Conservation (phyloP, 495 filamentous ascomycete species). For the Annulohypoxylon moriforme region DNA sequence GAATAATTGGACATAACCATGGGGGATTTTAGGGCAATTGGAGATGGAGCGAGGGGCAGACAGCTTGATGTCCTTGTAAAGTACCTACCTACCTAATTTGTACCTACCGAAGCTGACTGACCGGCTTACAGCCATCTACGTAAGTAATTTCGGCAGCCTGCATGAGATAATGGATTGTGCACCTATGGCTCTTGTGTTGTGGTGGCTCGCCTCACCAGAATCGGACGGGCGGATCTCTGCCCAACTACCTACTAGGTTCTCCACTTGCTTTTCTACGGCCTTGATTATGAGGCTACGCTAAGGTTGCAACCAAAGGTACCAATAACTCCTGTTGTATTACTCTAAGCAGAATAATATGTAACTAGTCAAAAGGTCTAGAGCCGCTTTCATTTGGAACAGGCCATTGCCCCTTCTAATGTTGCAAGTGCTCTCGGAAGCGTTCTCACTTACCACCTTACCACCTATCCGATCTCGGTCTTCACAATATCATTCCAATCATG, state of each 20-base stretch:
- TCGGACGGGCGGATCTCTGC: no score
- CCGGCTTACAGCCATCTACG: not conserved
- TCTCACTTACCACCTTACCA: not conserved
- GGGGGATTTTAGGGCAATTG: not conserved
- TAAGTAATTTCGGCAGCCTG: no score
- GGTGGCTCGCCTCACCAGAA: no score
- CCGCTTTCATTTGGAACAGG: not conserved
- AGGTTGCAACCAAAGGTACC: no score
- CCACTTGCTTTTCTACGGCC: no score
- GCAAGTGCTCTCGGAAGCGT: no score
- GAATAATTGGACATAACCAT: not conserved
- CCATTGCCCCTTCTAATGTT: not conserved
- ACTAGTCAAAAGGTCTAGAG: not conserved
- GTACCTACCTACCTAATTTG: not conserved
- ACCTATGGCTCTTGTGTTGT: no score
- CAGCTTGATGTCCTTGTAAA: not conserved
- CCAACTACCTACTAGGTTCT: no score
- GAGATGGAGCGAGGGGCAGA: not conserved
- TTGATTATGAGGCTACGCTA: no score
- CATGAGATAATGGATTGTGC: no score
- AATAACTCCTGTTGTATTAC: no score
- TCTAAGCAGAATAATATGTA: no score
- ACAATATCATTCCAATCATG: not conserved
- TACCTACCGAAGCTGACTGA: not conserved
- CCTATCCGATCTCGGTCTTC: constrained; percentile 5